Evolutionary conservation across 176 grass and related monocot genomes (phyloP).

Genomic region (Hsuehochloa calcarea): DNA sequence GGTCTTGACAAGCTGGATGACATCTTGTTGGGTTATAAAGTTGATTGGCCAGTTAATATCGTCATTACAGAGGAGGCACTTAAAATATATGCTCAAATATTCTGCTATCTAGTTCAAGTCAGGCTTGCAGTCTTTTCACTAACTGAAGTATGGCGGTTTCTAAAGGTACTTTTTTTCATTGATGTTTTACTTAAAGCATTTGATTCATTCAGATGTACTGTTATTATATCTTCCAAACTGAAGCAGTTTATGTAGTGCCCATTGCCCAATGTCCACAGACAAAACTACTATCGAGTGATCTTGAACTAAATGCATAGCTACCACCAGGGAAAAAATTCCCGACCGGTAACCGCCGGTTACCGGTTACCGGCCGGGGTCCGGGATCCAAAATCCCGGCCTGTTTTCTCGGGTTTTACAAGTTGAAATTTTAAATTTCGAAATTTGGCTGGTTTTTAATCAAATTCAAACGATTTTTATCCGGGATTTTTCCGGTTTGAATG

Average conservation of each 20-base stretch:
- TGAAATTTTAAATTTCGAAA: too few relatives aligned
- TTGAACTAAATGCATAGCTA: not conserved
- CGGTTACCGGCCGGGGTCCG: too few relatives aligned
- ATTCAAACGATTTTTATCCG: too few relatives aligned
- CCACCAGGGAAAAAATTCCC: too few relatives aligned
- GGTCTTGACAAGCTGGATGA: slow-evolving; percentile 72
- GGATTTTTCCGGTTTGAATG: too few relatives aligned
- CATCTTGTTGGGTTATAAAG: slow-evolving; percentile 86
- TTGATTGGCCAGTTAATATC: slow-evolving; percentile 92
- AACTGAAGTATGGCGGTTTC: slow-evolving; percentile 67
- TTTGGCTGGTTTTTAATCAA: too few relatives aligned
- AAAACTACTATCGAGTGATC: not conserved
- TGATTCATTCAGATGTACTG: slow-evolving; percentile 9
- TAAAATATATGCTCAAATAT: slow-evolving; percentile 93
- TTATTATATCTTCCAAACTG: not conserved
- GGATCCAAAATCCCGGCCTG: too few relatives aligned
- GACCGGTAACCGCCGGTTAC: too few relatives aligned
- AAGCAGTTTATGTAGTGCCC: slow-evolving; percentile 15
- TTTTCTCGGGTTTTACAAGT: too few relatives aligned
- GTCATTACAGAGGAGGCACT: slow-evolving; percentile 77
- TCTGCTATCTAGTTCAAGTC: slow-evolving; percentile 82
- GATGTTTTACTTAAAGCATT: slow-evolving; percentile 24
- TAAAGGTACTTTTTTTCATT: slow-evolving; percentile 62
- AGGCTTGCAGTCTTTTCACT: slow-evolving; percentile 79
- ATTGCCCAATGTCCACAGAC: not conserved